Evolutionary conservation across 2,329 filamentous ascomycete species (phyloP).

Genomic region (Coniochaeta prunicola): DNA sequence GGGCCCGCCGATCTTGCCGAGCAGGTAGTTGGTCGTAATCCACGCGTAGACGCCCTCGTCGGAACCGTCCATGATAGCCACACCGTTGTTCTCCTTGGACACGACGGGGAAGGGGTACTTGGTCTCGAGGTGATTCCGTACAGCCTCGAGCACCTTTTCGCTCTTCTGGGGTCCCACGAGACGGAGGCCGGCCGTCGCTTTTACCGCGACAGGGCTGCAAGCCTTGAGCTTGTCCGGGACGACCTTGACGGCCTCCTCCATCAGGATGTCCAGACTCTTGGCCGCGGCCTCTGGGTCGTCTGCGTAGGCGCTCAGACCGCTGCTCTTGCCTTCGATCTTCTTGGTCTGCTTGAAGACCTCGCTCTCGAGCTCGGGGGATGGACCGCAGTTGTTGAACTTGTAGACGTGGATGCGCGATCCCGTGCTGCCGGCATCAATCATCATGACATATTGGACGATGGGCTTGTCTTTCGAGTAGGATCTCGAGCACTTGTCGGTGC

Average conservation of each 20-base stretch:
- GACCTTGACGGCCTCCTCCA: conserved; percentile 75
- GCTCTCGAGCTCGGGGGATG: conserved; percentile 87
- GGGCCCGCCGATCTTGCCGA: conserved; percentile 92
- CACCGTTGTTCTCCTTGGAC: conserved; percentile 73
- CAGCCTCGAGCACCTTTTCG: conserved; percentile 76
- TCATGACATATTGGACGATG: conserved; percentile 92
- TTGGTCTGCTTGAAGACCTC: conserved; percentile 93
- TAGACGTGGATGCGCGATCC: conserved; percentile 98
- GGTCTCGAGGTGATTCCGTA: conserved; percentile 76
- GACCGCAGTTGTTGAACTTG: conserved; percentile 97
- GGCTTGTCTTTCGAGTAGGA: conserved; percentile 85
- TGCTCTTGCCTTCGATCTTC: conserved; percentile 60
- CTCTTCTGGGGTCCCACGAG: conserved; percentile 77
- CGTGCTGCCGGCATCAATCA: conserved; percentile 98
- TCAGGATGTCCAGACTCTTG: conserved; percentile 77
- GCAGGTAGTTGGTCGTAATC: conserved; percentile 98
- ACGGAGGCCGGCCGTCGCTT: conserved; percentile 90
- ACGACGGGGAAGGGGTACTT: conserved; percentile 94
- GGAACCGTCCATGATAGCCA: conserved; percentile 95
- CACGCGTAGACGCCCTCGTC: conserved; percentile 98
- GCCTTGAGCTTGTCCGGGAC: conserved; percentile 84
- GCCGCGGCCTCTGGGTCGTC: conserved; percentile 82
- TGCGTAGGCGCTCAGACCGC: conserved; percentile 77
- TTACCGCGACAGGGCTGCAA: conserved; percentile 95
- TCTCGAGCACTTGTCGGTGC: conserved; percentile 70